Evolutionary conservation across 345 rosid genomes (phyloP).

Genomic region (Erysimum cheiranthoides): DNA sequence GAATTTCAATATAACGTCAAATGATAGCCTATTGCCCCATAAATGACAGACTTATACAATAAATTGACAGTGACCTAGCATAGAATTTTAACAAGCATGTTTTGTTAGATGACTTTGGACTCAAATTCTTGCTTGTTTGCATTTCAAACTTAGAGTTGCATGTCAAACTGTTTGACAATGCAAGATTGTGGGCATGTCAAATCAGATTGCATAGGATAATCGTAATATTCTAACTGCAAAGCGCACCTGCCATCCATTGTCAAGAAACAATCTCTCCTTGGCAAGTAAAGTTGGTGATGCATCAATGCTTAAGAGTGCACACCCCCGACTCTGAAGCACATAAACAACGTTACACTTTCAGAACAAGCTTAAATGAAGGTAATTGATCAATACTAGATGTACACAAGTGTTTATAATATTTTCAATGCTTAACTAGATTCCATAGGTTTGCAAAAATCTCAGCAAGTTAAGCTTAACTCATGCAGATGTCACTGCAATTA

Average conservation of each 20-base stretch:
- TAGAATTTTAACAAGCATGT: conserved; percentile 9
- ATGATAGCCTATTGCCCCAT: conserved; percentile 15
- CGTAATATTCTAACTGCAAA: conserved; percentile 16
- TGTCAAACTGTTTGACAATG: conserved; percentile 22
- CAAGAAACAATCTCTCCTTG: conserved; percentile 84
- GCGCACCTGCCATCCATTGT: conserved; percentile 94
- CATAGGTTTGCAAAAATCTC: conserved; percentile 15
- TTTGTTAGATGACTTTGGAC: conserved; percentile 7
- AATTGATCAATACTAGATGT: not conserved
- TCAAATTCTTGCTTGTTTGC: conserved; percentile 21
- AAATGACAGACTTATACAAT: not conserved
- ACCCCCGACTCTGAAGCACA: conserved; percentile 87
- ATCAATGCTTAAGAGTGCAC: conserved; percentile 84
- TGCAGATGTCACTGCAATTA: conserved; percentile 12
- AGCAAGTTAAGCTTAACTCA: conserved; percentile 7
- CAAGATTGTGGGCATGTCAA: conserved; percentile 1
- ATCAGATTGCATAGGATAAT: not conserved
- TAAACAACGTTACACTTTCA: conserved; percentile 13
- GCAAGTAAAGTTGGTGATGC: conserved; percentile 86
- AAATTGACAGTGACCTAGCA: conserved; percentile 20
- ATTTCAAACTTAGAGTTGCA: not conserved
- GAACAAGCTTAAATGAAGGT: conserved; percentile 11
- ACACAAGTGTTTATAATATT: conserved; percentile 18
- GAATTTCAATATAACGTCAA: not conserved
- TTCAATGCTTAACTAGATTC: not conserved